Evolutionary conservation across 805 yeast species (phyloP).

Genomic region (Candida parachauliodes): DNA sequence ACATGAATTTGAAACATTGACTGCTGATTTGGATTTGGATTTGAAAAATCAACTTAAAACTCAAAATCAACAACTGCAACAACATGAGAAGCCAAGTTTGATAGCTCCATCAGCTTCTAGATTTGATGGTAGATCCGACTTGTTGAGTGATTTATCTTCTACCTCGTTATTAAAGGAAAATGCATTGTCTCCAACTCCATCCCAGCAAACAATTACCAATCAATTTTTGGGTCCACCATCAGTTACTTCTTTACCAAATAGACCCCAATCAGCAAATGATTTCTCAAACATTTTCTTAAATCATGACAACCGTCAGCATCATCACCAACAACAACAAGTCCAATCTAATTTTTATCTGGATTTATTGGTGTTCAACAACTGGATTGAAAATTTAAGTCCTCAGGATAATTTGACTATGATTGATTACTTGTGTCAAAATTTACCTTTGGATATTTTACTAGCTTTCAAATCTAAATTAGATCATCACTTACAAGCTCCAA

Average conservation of each 20-base stretch:
- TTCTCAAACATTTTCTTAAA: slow-evolving; percentile 21
- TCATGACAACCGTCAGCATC: slow-evolving; percentile 1
- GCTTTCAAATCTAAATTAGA: slow-evolving; percentile 49
- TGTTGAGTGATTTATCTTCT: slow-evolving; percentile 6
- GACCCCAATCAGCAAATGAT: slow-evolving; percentile 44
- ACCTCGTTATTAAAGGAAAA: slow-evolving; percentile 7
- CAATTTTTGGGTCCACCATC: slow-evolving; percentile 22
- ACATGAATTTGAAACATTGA: slow-evolving; percentile 45
- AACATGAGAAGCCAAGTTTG: slow-evolving; percentile 7
- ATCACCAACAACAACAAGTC: slow-evolving; percentile 11
- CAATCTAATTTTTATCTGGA: slow-evolving; percentile 44
- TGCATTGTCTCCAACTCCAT: slow-evolving; percentile 9
- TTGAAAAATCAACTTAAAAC: slow-evolving; percentile 18
- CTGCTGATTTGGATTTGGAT: slow-evolving; percentile 44
- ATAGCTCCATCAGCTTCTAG: slow-evolving; percentile 15
- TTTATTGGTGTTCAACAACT: slow-evolving; percentile 45
- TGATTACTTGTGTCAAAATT: slow-evolving; percentile 48
- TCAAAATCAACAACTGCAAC: not conserved
- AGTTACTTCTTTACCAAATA: slow-evolving; percentile 25
- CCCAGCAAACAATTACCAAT: not conserved
- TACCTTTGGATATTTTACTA: slow-evolving; percentile 50
- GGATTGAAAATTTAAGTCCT: slow-evolving; percentile 50
- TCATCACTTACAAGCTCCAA: slow-evolving; percentile 21
- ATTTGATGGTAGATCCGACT: slow-evolving; percentile 2
- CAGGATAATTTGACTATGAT: slow-evolving; percentile 51